Base-by-base conservation (phyloP, 495 filamentous ascomycete genomes). In the Penicillium waksmanii region DNA sequence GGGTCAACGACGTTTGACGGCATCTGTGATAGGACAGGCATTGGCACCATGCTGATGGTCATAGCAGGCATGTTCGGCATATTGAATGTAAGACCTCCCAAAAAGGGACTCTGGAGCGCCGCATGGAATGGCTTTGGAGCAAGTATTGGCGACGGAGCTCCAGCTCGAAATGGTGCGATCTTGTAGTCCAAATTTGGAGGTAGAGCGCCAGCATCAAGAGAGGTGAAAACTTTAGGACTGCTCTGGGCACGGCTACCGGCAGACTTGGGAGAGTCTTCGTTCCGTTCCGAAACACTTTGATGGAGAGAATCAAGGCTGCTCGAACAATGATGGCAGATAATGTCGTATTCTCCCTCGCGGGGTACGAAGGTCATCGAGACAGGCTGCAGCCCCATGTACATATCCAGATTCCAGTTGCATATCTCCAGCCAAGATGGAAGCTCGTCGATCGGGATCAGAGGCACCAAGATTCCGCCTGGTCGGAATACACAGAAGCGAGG, bases 371-470 rank as follows among this genome's bases (percentile, higher is more conserved):
- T 66, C 43, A 53, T 53, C 12, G 64, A 67, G 3, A 57, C 73
- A 19, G 69, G 68, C 11, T 67, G 53, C 64, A 76, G 64, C 3
- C 50, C 44, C 19, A 55, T 38, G 38, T 49, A 63, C 35, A 70
- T 51, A 11, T 64, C 57, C 33, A 62, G 66, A 10, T 66, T 53
- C 53, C 53, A 65, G 51, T 63, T 56, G 48, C 66, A 63, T 18
- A 79, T 25, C 18, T 70, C 58, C 12, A 79, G 51, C 76, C 76
- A 79, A 3, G 54, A 33, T 4, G 76, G 76, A 2, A 79, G 57
- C 58, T 79, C 75, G 36, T 79, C 76, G 12, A 72, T 12, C 0
- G 75, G 62, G 18, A 79, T 70, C 50, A 79, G 51, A 11, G 75
- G 75, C 3, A 68, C 61, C 2, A 63, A 13, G 0, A 44, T 18